Evolutionary conservation across 2,329 filamentous ascomycete genomes (phyloP).

Genomic region (Beauveria varroae): DNA sequence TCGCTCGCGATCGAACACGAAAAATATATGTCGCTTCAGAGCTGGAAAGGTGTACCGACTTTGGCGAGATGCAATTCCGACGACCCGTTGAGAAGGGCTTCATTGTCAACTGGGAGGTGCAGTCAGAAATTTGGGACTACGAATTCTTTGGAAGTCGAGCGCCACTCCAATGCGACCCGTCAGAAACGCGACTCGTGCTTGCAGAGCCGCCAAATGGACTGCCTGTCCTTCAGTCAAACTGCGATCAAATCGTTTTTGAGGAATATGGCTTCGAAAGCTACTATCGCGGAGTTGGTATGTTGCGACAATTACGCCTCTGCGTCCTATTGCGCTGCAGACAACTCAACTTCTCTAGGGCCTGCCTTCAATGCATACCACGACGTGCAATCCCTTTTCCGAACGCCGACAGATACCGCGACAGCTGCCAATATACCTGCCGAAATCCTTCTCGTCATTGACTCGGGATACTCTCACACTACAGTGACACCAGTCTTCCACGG

Average conservation of each 20-base stretch:
- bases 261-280: constrained; percentile 91
- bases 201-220: constrained; percentile 81
- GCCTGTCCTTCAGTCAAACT: constrained; percentile 74
- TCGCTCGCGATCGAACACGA: constrained; percentile 74
- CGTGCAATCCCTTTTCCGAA: constrained; percentile 60
- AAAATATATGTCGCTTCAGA: constrained; percentile 75
- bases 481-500: constrained; percentile 80
- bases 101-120: constrained; percentile 91
- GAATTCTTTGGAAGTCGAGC: constrained; percentile 69
- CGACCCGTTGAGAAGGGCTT: constrained; percentile 91
- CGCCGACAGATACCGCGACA: constrained; percentile 39
- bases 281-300: constrained; percentile 61
- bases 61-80: constrained; percentile 79
- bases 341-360: constrained; percentile 43
- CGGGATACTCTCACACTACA: constrained; percentile 88
- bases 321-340: neutral
- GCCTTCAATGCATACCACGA: constrained; percentile 78
- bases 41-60: constrained; percentile 73
- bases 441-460: constrained; percentile 81
- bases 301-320: neutral
- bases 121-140: constrained; percentile 93
- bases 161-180: constrained; percentile 63
- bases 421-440: constrained; percentile 54
- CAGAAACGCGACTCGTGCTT: constrained; percentile 75
- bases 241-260: constrained; percentile 95